These are phyloP conservation scores for Sonneratia alba DNA, from an alignment of 345 rosid genomes.

Conservation along the genomic window DNA sequence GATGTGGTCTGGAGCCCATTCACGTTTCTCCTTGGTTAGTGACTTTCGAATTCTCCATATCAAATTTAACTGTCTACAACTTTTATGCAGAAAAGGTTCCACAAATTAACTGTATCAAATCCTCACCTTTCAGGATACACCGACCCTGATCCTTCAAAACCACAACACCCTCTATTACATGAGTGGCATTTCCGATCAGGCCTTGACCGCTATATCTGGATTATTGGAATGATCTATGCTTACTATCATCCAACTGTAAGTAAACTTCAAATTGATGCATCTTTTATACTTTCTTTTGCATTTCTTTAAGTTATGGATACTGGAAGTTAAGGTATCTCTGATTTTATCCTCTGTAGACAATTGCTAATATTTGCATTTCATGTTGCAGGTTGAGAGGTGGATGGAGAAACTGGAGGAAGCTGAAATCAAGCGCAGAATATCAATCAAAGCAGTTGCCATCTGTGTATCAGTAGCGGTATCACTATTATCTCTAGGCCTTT, in stretches of 20 bases:
- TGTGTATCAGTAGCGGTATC: slow-evolving; percentile 47
- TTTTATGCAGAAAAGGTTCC: background rate
- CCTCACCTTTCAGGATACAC: slow-evolving; percentile 61
- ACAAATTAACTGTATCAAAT: background rate
- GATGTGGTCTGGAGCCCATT: slow-evolving; percentile 94
- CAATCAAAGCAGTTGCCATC: slow-evolving; percentile 58
- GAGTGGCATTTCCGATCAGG: slow-evolving; percentile 99
- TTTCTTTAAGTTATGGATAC: background rate
- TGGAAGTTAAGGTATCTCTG: slow-evolving; percentile 5
- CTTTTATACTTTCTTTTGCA: background rate
- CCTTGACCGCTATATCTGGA: slow-evolving; percentile 99
- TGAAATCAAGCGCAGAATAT: slow-evolving; percentile 54
- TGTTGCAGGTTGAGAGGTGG: slow-evolving; percentile 80
- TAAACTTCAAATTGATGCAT: slow-evolving; percentile 4
- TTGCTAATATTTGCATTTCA: slow-evolving; percentile 9
- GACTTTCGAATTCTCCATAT: slow-evolving; percentile 10
- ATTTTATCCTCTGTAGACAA: slow-evolving; percentile 10
- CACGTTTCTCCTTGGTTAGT: slow-evolving; percentile 74
- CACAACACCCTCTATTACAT: slow-evolving; percentile 56
- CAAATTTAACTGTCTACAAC: background rate
- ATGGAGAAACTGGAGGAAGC: slow-evolving; percentile 95
- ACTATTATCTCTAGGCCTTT: background rate
- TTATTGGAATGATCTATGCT: slow-evolving; percentile 95
- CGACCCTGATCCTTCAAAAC: slow-evolving; percentile 90
- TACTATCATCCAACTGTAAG: slow-evolving; percentile 97